Percentiles rank a stretch among this genome's conserved stretches.
Conservation (phyloP, 306 rosid species). For the Aeschynomene evenia region DNA sequence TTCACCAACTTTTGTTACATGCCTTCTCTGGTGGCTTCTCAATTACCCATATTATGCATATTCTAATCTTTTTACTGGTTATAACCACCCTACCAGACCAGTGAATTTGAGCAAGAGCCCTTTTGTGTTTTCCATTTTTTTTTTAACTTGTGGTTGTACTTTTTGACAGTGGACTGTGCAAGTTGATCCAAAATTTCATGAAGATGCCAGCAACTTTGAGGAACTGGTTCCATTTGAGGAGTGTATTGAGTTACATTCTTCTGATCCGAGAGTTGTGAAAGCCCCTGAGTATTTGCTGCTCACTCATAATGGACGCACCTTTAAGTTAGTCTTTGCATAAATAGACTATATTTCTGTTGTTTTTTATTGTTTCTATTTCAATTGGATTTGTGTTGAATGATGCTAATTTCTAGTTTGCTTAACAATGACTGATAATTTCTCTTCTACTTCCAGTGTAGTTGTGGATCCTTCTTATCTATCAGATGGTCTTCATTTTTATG, state of each 20-base stretch:
- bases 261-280: constrained; percentile 67
- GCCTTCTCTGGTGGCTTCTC: constrained; percentile 19
- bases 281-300: constrained; percentile 82
- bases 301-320: constrained; percentile 89
- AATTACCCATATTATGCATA: constrained; percentile 5
- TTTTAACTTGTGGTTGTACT: constrained; percentile 17
- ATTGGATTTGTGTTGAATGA: constrained; percentile 4
- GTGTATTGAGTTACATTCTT: constrained; percentile 74
- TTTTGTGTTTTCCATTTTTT: background rate
- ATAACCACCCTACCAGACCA: no score
- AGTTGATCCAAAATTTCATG: constrained; percentile 86
- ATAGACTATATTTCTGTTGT: background rate
- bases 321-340: constrained; percentile 30
- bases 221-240: constrained; percentile 96
- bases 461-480: constrained; percentile 82
- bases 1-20: background rate
- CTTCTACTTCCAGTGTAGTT: constrained; percentile 59
- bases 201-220: constrained; percentile 79
- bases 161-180: constrained; percentile 83
- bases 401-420: constrained; percentile 19
- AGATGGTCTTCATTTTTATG: constrained; percentile 88
- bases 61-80: background rate
- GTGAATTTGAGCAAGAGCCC: background rate
- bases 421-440: constrained; percentile 10
- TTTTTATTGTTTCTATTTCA: background rate